Conservation (phyloP, 2,329 filamentous ascomycete genomes). For the Trichocomaceae sp. region DNA sequence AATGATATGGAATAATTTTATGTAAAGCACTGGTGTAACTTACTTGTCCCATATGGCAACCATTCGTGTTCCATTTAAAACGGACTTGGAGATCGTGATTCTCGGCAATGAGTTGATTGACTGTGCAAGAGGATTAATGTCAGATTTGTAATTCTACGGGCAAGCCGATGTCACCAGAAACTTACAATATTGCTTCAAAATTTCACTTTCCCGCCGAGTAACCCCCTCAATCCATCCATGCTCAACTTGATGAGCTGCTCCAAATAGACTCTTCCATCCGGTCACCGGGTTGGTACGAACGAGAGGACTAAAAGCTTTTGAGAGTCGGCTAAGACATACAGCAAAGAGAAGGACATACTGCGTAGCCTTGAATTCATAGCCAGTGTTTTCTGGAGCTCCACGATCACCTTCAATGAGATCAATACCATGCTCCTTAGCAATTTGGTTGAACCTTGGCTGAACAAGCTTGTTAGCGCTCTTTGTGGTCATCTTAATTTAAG, state of each 20-base stretch:
- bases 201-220: too few species aligned
- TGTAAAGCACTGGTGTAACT: neutral
- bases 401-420: slow-evolving; percentile 25
- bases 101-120: slow-evolving; percentile 1
- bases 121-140: neutral
- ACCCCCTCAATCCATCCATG: slow-evolving; percentile 42
- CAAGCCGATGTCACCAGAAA: too few species aligned
- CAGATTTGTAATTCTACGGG: too few species aligned
- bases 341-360: too few species aligned
- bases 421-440: too few species aligned
- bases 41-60: slow-evolving; percentile 31
- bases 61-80: slow-evolving; percentile 5
- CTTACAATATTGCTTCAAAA: too few species aligned
- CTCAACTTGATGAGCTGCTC: slow-evolving; percentile 31
- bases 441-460: too few species aligned
- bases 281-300: slow-evolving; percentile 41
- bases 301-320: neutral
- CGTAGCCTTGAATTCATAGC: too few species aligned
- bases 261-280: slow-evolving; percentile 53
- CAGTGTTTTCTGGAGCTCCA: slow-evolving; percentile 49
- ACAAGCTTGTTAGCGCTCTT: too few species aligned
- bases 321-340: slow-evolving; percentile 16
- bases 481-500: too few species aligned
- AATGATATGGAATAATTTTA: too few species aligned
- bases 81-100: slow-evolving; percentile 7